Conservation (phyloP, 768 basidiomycete genomes). For the Rhizopogon vinicolor region DNA sequence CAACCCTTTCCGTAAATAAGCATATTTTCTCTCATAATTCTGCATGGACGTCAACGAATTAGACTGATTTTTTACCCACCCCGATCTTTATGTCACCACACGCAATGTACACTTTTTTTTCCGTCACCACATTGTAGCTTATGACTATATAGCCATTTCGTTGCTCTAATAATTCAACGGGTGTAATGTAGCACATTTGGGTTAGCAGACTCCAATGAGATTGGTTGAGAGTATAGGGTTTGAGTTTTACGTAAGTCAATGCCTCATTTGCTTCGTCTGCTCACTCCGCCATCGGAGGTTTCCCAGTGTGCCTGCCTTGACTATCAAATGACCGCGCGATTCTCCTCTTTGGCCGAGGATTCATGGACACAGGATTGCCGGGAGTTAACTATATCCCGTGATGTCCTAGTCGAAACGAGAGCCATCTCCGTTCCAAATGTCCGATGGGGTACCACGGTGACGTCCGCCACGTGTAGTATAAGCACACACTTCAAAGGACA, state of each 20-base stretch:
- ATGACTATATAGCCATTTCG: conserved; percentile 3
- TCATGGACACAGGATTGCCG: not conserved
- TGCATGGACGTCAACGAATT: conserved; percentile 20
- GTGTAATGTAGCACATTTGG: conserved; percentile 19
- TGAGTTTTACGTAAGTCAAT: conserved; percentile 1
- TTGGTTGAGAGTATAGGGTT: not conserved
- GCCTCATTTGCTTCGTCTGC: not conserved
- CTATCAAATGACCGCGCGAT: conserved; percentile 25
- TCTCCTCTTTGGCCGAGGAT: not conserved
- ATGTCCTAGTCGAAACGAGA: not conserved
- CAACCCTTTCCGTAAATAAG: conserved; percentile 51
- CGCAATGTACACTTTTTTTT: conserved; percentile 16
- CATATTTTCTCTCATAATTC: conserved; percentile 5
- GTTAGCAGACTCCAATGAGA: not conserved
- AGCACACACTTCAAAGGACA: conserved; percentile 14
- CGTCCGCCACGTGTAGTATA: conserved; percentile 22
- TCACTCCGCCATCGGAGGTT: not conserved
- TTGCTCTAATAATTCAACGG: conserved; percentile 9
- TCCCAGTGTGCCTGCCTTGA: conserved; percentile 6
- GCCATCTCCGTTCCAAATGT: conserved; percentile 2
- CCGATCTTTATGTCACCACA: conserved; percentile 4
- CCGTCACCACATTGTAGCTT: conserved; percentile 5
- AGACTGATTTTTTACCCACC: conserved; percentile 13
- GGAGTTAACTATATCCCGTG: conserved; percentile 7
- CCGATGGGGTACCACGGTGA: conserved; percentile 6